These are phyloP conservation scores for Aspergillus neotritici DNA, from an alignment of 2,329 filamentous ascomycete genomes.

Conservation along the genomic window DNA sequence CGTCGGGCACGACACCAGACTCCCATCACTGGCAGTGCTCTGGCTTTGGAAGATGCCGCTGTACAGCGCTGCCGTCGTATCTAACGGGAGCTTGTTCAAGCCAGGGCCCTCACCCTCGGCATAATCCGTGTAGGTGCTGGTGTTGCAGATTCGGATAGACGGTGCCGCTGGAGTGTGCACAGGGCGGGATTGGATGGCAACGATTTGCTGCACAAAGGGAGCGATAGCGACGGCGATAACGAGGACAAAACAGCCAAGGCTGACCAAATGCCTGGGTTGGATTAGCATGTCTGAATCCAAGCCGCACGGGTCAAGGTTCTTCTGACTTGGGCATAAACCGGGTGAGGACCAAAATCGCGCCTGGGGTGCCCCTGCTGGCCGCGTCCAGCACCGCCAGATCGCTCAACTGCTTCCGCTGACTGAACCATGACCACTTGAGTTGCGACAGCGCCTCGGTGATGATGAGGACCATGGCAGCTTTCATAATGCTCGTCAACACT, in stretches of 20 bases:
- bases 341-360: conserved; percentile 24
- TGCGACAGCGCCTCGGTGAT: conserved; percentile 28
- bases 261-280: conserved; percentile 18
- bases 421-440: conserved; percentile 35
- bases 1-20: conserved; percentile 24
- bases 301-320: too few relatives aligned
- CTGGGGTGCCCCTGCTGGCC: conserved; percentile 29
- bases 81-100: conserved; percentile 19
- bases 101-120: conserved; percentile 15
- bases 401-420: conserved; percentile 18
- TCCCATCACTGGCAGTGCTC: conserved; percentile 12
- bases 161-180: conserved; percentile 10
- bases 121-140: conserved; percentile 17
- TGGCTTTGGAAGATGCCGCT: conserved; percentile 24
- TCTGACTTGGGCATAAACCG: conserved; percentile 21
- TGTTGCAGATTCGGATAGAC: conserved; percentile 19
- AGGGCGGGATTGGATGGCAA: conserved; percentile 17
- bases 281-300: neutral
- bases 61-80: conserved; percentile 25
- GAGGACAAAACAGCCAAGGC: conserved; percentile 24
- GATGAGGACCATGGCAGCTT: conserved; percentile 25
- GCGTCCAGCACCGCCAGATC: conserved; percentile 30
- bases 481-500: conserved; percentile 24
- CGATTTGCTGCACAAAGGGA: conserved; percentile 29
- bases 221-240: conserved; percentile 24